Evolutionary conservation across 2,329 filamentous ascomycete genomes (phyloP).

Genomic region (Neonectria ditissima): DNA sequence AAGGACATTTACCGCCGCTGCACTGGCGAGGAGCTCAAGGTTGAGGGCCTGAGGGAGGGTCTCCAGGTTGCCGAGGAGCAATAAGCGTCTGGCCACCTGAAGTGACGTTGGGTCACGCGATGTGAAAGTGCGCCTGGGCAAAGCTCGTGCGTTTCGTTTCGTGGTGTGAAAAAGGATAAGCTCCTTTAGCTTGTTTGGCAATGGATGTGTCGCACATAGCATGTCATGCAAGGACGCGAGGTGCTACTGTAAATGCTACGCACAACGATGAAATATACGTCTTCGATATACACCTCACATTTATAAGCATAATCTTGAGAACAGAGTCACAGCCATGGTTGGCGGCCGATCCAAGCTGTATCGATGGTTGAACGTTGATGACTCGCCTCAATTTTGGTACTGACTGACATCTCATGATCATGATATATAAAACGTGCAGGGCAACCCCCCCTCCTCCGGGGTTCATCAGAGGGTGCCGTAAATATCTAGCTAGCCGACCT

Average conservation of each 20-base stretch:
- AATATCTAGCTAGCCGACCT: constrained; percentile 42
- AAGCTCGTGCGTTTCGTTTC: constrained; percentile 14
- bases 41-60: constrained; percentile 87
- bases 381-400: constrained; percentile 30
- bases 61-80: constrained; percentile 79
- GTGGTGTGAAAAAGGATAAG: constrained; percentile 22
- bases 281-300: constrained; percentile 42
- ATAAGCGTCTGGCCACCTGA: constrained; percentile 39
- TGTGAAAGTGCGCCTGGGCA: constrained; percentile 24
- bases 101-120: constrained; percentile 15
- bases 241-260: constrained; percentile 38
- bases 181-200: constrained; percentile 23
- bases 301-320: constrained; percentile 29
- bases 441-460: constrained; percentile 19
- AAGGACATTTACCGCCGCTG: constrained; percentile 90
- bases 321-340: neutral
- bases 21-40: constrained; percentile 85
- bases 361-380: constrained; percentile 3
- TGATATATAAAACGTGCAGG: constrained; percentile 36
- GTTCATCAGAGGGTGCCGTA: constrained; percentile 26
- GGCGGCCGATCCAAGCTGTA: neutral
- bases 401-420: constrained; percentile 40
- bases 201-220: constrained; percentile 23
- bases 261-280: constrained; percentile 45
- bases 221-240: constrained; percentile 20